These are phyloP conservation scores for Sugiyamaella japonica DNA, from an alignment of 1,139 yeast genomes.

Conservation along the genomic window DNA sequence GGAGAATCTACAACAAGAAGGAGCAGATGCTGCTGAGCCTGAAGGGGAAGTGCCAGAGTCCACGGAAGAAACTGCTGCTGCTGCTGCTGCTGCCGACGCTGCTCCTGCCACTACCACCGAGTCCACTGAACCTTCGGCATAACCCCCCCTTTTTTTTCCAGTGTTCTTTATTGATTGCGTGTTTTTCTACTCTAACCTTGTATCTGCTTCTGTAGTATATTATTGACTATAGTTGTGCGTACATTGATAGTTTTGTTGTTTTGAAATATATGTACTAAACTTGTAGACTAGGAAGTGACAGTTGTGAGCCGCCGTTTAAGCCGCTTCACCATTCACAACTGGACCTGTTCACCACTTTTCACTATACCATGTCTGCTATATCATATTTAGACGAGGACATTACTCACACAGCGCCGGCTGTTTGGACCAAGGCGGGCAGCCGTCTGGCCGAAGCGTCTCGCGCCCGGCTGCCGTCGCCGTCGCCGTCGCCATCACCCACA, in stretches of 20 bases:
- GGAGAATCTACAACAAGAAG: constrained; percentile 63
- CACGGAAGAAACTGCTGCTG: constrained; percentile 23
- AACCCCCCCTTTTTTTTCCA: neutral
- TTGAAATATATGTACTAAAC: constrained; percentile 11
- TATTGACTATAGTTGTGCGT: constrained; percentile 11
- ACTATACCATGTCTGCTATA: neutral
- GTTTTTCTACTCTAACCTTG: neutral
- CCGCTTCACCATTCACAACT: no score
- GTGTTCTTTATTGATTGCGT: constrained; percentile 6
- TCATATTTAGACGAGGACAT: constrained; percentile 14
- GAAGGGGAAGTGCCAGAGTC: constrained; percentile 47
- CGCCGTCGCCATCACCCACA: no score
- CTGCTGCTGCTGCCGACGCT: constrained; percentile 21
- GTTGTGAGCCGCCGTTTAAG: constrained; percentile 5
- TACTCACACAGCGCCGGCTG: constrained; percentile 7
- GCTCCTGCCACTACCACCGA: constrained; percentile 23
- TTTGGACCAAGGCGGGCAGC: constrained; percentile 6
- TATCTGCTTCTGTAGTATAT: neutral
- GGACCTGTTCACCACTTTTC: no score
- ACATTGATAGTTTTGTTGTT: constrained; percentile 11
- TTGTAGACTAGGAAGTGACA: no score
- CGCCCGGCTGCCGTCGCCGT: neutral
- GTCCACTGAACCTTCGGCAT: constrained; percentile 20
- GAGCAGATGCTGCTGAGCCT: constrained; percentile 42
- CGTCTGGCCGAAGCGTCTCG: constrained; percentile 2